Conservation (phyloP, 805 yeast genomes). For the Candida ulmi region DNA sequence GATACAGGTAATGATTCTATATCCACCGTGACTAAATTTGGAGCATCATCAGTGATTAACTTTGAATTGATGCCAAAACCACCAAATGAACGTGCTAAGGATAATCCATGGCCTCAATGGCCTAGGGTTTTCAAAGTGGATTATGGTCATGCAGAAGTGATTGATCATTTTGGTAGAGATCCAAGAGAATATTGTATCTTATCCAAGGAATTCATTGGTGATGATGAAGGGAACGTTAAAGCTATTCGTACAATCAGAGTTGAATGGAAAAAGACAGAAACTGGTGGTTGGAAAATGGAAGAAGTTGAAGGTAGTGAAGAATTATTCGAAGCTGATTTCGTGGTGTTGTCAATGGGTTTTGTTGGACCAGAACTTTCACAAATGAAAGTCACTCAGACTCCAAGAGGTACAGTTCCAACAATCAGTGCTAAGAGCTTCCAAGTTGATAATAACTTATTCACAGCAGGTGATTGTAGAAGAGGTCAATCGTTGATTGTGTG, state of each 20-base stretch:
- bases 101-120: constrained; percentile 99
- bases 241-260: constrained; percentile 96
- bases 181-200: constrained; percentile 95
- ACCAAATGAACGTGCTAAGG: constrained; percentile 77
- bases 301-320: constrained; percentile 95
- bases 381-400: constrained; percentile 58
- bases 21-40: constrained; percentile 96
- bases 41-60: constrained; percentile 89
- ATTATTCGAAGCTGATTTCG: constrained; percentile 90
- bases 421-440: constrained; percentile 54
- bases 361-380: constrained; percentile 91
- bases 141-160: constrained; percentile 95
- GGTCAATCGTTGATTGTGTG: constrained; percentile 97
- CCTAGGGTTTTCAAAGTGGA: constrained; percentile 96
- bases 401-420: constrained; percentile 77
- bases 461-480: constrained; percentile 99
- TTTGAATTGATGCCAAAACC: constrained; percentile 95
- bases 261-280: constrained; percentile 94
- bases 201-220: constrained; percentile 93
- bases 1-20: constrained; percentile 99
- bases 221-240: constrained; percentile 89
- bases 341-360: constrained; percentile 93
- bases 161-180: constrained; percentile 91
- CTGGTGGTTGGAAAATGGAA: constrained; percentile 99
- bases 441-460: constrained; percentile 70